A percentile compares a stretch with the other conserved stretches of the same genome.
Evolutionary conservation across 1,139 yeast species (phyloP).

Genomic region (Saccharomyces hybrid): DNA sequence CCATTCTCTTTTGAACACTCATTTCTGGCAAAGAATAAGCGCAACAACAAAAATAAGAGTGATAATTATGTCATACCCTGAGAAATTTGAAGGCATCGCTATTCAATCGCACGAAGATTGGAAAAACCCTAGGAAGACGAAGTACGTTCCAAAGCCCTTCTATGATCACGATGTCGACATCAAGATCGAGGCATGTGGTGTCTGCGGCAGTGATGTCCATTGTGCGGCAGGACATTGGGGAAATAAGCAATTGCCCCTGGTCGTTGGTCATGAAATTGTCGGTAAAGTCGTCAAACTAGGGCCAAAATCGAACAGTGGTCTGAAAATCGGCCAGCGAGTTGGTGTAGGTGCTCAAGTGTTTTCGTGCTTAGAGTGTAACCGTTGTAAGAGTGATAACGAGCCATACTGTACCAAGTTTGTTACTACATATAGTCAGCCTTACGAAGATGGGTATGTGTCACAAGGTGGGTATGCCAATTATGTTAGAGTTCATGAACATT

Average conservation of each 20-base stretch:
- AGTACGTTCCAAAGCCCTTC: slow-evolving; percentile 31
- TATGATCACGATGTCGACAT: slow-evolving; percentile 34
- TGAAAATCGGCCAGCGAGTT: slow-evolving; percentile 43
- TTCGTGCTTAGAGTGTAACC: slow-evolving; percentile 41
- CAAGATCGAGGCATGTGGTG: slow-evolving; percentile 43
- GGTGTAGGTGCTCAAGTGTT: slow-evolving; percentile 47
- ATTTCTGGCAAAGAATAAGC: neutral
- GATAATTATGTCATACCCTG: slow-evolving; percentile 32
- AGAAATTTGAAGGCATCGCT: slow-evolving; percentile 41
- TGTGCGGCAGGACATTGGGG: slow-evolving; percentile 27
- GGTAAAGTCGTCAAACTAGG: slow-evolving; percentile 44
- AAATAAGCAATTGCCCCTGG: slow-evolving; percentile 7
- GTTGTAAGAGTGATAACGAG: slow-evolving; percentile 40
- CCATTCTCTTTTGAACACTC: neutral
- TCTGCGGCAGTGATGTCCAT: slow-evolving; percentile 50
- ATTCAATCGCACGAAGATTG: slow-evolving; percentile 38
- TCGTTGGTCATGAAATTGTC: slow-evolving; percentile 36
- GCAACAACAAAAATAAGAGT: neutral
- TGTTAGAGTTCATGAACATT: slow-evolving; percentile 42
- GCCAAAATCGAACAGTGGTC: slow-evolving; percentile 27
- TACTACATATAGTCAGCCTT: slow-evolving; percentile 38
- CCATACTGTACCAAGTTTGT: slow-evolving; percentile 41
- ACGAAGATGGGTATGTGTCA: slow-evolving; percentile 40
- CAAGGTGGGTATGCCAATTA: slow-evolving; percentile 53
- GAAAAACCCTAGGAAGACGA: slow-evolving; percentile 37